Evolutionary conservation across 1,284 basidiomycete species (phyloP).

Genomic region (Blastosporella zonata): DNA sequence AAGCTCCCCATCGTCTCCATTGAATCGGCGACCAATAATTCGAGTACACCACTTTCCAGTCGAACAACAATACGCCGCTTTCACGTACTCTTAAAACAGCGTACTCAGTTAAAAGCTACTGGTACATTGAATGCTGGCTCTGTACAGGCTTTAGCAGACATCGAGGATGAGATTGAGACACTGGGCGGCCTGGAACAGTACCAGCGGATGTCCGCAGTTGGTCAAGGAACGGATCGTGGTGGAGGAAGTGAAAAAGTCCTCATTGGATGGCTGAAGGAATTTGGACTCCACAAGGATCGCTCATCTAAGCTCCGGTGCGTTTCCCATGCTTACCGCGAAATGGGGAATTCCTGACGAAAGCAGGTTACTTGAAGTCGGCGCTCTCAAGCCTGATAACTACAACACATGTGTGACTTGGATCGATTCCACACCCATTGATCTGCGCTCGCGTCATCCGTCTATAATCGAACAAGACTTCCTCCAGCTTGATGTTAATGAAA

Average conservation of each 20-base stretch:
- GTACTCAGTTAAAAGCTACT: constrained; percentile 42
- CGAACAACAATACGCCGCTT: constrained; percentile 66
- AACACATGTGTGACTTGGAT: constrained; percentile 66
- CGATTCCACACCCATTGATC: constrained; percentile 70
- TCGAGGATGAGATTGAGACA: constrained; percentile 59
- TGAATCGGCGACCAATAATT: constrained; percentile 17
- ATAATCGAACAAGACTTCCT: constrained; percentile 85
- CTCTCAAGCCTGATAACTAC: constrained; percentile 82
- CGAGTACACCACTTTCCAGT: constrained; percentile 47
- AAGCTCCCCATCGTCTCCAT: constrained; percentile 38
- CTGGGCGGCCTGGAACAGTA: constrained; percentile 78
- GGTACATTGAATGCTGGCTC: constrained; percentile 20
- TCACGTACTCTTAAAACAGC: constrained; percentile 64
- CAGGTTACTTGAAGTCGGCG: constrained; percentile 85
- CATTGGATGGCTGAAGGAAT: constrained; percentile 68
- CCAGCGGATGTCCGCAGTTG: constrained; percentile 77
- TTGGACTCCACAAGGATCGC: constrained; percentile 35
- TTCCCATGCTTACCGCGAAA: not conserved
- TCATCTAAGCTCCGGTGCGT: constrained; percentile 42
- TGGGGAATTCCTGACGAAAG: not conserved
- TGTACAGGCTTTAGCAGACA: constrained; percentile 37
- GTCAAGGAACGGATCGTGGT: constrained; percentile 77
- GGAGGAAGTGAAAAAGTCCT: constrained; percentile 83
- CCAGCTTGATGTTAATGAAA: constrained; percentile 45
- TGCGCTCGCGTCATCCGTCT: constrained; percentile 74